Evolutionary conservation across 1,284 basidiomycete species (phyloP), one percentile per base, ranked within the genome.

Genomic region (Cutaneotrichosporon sp.): DNA sequence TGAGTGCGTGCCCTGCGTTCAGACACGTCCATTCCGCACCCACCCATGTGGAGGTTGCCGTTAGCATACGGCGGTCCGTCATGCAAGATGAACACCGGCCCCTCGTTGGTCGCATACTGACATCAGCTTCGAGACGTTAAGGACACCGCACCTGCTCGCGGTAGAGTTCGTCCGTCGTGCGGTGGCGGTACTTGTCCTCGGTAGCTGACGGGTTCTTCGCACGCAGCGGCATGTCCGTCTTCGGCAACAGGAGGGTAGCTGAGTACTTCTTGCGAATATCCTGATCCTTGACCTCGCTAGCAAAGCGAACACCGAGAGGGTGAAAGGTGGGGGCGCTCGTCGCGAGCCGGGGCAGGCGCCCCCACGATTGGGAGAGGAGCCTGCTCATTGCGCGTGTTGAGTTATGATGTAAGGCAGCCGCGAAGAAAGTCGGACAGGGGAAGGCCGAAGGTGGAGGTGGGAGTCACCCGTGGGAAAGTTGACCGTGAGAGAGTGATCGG

Each of bases 51-150:
- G 55, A 99, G 82, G 72, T 91, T 86, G 0, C 97, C 97, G 76
- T 99, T 99, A 1, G 97, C 97, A 73, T 99, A 99, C 0, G 96
- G 97, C 26, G 97, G 97, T 0, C 97, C 97, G 77, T 99, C 97
- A 73, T 97, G 95, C 57, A 97, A 83, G 30, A 97, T 88, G 75
- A 94, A 98, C 55, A 87, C 73, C 1, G 62, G 60, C 18, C 66
- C 66, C 13, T 61, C 80, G 31, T 84, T 85, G 72, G 89, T 86
- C 68, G 87, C 81, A 76, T 83, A 85, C 91, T 93, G 73, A 21
- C 22, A 58, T 58, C 18, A 60, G 51, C 58, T 31, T 16, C 4
- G 46, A 14, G 22, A 22, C 31, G 2, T 42, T 2, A 16, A 38
- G 34, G 8, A 4, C 58, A 55, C 9, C 55, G 36, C 11, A 61